phyloP scores from a whole-genome alignment of 768 basidiomycete species.

The Calocera cornea region DNA sequence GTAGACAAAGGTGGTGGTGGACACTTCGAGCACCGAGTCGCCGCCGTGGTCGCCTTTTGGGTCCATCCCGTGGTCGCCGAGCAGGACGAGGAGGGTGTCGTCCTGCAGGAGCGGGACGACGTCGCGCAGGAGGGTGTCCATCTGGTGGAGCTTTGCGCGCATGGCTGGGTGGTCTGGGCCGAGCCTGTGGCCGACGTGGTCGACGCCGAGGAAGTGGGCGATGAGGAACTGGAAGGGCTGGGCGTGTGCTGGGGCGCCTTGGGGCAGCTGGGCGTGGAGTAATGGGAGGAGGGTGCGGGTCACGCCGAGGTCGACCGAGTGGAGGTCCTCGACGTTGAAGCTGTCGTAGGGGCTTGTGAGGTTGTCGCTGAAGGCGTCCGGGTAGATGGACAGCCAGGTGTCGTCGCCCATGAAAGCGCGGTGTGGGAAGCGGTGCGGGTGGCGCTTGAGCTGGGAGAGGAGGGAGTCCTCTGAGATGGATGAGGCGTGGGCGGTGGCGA shows the following conservation, averaged over 20 bases:
- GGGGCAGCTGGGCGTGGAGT: conserved; percentile 25
- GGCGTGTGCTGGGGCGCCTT: conserved; percentile 25
- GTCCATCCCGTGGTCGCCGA: conserved; percentile 99
- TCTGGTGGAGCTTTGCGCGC: conserved; percentile 72
- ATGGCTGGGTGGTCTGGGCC: conserved; percentile 81
- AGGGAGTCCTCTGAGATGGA: conserved; percentile 81
- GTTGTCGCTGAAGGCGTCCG: conserved; percentile 53
- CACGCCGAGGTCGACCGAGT: conserved; percentile 89
- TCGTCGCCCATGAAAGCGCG: conserved; percentile 92
- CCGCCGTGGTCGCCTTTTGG: conserved; percentile 89
- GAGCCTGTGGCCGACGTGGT: conserved; percentile 90
- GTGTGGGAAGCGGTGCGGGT: conserved; percentile 38
- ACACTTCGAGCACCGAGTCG: conserved; percentile 72
- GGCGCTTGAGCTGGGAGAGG: conserved; percentile 48
- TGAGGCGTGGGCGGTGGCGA: too few species aligned
- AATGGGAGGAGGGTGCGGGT: conserved; percentile 71
- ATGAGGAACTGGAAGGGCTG: conserved; percentile 73
- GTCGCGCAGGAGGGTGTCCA: conserved; percentile 62
- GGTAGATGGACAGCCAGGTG: conserved; percentile 89
- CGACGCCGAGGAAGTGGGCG: conserved; percentile 89
- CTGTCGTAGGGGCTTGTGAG: conserved; percentile 83
- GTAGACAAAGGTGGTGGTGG: conserved; percentile 83
- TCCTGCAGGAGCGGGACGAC: conserved; percentile 65
- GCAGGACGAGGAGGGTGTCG: conserved; percentile 80
- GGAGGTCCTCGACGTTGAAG: conserved; percentile 96